Percentiles rank a stretch among this genome's conserved stretches.
These are phyloP conservation scores for Calonectria hawksworthii DNA, from an alignment of 2,329 filamentous ascomycete species.

Conservation along the genomic window DNA sequence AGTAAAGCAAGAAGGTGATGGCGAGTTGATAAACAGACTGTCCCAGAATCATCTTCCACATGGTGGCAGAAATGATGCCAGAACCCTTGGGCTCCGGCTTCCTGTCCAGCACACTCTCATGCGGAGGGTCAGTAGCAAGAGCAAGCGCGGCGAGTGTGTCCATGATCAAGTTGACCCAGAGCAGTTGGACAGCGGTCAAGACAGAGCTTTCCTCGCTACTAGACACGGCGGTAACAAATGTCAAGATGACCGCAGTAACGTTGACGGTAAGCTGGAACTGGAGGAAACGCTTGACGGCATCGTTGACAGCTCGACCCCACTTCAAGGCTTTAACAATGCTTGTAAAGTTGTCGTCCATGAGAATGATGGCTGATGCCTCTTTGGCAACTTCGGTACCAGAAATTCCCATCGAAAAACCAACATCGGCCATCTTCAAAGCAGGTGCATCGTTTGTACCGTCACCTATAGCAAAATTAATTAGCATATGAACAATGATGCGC, in stretches of 20 bases:
- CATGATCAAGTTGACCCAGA: slow-evolving; percentile 99
- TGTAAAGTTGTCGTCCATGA: slow-evolving; percentile 90
- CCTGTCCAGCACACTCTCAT: slow-evolving; percentile 82
- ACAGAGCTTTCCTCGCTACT: slow-evolving; percentile 79
- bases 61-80: slow-evolving; percentile 83
- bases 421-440: slow-evolving; percentile 84
- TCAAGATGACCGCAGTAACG: slow-evolving; percentile 88
- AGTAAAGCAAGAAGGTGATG: slow-evolving; percentile 85
- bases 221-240: slow-evolving; percentile 88
- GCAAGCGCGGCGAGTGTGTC: slow-evolving; percentile 93
- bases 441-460: slow-evolving; percentile 89
- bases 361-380: slow-evolving; percentile 86
- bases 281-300: slow-evolving; percentile 82
- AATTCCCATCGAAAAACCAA: slow-evolving; percentile 90
- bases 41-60: slow-evolving; percentile 99
- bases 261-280: slow-evolving; percentile 90
- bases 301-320: slow-evolving; percentile 84
- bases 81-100: slow-evolving; percentile 74
- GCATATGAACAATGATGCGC: not conserved
- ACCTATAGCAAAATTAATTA: slow-evolving; percentile 47
- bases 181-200: slow-evolving; percentile 88
- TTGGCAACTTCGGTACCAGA: slow-evolving; percentile 87
- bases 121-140: slow-evolving; percentile 90
- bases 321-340: slow-evolving; percentile 89
- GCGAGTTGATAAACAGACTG: slow-evolving; percentile 92